phyloP scores from a whole-genome alignment of 1,139 yeast genomes.

The Waltiozyma sp. region DNA sequence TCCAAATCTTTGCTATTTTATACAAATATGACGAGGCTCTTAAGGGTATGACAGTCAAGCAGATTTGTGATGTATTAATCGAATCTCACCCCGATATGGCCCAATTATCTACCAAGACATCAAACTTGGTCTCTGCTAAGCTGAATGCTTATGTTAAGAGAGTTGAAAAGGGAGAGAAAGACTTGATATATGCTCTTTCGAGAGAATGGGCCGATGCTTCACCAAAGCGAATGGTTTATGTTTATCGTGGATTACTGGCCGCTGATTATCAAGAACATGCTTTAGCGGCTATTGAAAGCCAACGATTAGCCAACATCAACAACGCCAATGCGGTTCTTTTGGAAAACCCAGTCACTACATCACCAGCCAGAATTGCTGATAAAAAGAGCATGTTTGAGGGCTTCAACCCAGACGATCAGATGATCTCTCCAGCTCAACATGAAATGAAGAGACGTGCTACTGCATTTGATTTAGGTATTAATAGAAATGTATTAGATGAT shows the following conservation, averaged over 20 bases:
- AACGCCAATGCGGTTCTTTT: constrained; percentile 4
- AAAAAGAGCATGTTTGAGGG: constrained; percentile 12
- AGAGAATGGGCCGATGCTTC: constrained; percentile 87
- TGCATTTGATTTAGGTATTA: constrained; percentile 17
- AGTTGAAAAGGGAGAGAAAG: constrained; percentile 67
- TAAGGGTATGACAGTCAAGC: constrained; percentile 77
- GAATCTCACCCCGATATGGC: constrained; percentile 78
- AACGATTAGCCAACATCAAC: constrained; percentile 8
- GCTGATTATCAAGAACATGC: constrained; percentile 65
- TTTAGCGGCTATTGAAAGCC: constrained; percentile 31
- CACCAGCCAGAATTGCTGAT: constrained; percentile 1
- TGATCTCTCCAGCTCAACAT: constrained; percentile 1
- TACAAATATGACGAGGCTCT: constrained; percentile 58
- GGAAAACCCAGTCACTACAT: constrained; percentile 1
- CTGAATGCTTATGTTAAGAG: constrained; percentile 75
- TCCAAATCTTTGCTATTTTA: constrained; percentile 60
- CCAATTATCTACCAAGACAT: constrained; percentile 65
- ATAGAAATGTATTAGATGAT: constrained; percentile 28
- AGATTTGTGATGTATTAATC: constrained; percentile 62
- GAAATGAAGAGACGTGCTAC: constrained; percentile 20
- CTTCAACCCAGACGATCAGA: constrained; percentile 1
- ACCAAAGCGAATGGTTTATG: constrained; percentile 81
- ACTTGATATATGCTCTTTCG: constrained; percentile 59
- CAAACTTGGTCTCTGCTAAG: constrained; percentile 71
- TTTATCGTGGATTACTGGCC: constrained; percentile 66